Percentiles rank a stretch among this genome's conserved stretches.
phyloP scores from a whole-genome alignment of 2,329 filamentous ascomycete genomes.

The Penicillium sp. region DNA sequence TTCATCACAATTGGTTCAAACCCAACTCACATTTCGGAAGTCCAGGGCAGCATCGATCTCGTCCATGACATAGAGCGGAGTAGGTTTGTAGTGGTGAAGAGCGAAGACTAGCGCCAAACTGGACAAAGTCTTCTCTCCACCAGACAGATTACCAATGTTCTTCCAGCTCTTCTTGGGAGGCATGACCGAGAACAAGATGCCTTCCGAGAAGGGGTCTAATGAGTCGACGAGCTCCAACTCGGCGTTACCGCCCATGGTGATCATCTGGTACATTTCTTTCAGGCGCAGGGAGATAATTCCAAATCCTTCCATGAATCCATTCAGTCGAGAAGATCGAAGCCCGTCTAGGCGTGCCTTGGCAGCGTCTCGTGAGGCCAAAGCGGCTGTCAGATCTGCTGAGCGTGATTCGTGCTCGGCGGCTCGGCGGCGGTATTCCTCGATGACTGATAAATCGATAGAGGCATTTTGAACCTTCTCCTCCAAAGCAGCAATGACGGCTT shows the following conservation, averaged over 20 bases:
- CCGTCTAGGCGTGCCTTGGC: slow-evolving; percentile 91
- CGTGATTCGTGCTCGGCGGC: slow-evolving; percentile 73
- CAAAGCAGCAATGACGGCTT: slow-evolving; percentile 56
- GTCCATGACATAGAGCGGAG: slow-evolving; percentile 97
- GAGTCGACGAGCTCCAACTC: slow-evolving; percentile 95
- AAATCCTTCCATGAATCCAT: slow-evolving; percentile 98
- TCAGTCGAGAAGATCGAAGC: slow-evolving; percentile 75
- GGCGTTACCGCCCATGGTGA: slow-evolving; percentile 97
- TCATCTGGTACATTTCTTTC: slow-evolving; percentile 99
- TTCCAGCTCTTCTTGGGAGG: slow-evolving; percentile 99
- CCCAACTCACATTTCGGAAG: slow-evolving; percentile 78
- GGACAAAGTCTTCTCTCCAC: slow-evolving; percentile 93
- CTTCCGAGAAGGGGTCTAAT: slow-evolving; percentile 91
- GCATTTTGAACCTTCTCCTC: slow-evolving; percentile 74
- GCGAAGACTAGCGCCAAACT: slow-evolving; percentile 95
- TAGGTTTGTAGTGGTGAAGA: slow-evolving; percentile 94
- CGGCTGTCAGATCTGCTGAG: slow-evolving; percentile 71
- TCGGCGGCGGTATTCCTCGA: slow-evolving; percentile 77
- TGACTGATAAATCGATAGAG: slow-evolving; percentile 77
- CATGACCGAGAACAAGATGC: slow-evolving; percentile 96
- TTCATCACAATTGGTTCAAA: not conserved
- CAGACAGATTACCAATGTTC: slow-evolving; percentile 91
- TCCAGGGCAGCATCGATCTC: slow-evolving; percentile 97
- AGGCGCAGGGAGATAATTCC: slow-evolving; percentile 83
- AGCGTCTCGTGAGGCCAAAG: slow-evolving; percentile 67